Percentiles rank a stretch among this genome's conserved stretches.
Conservation (phyloP, 2,329 filamentous ascomycete species). For the Neonectria faginata region DNA sequence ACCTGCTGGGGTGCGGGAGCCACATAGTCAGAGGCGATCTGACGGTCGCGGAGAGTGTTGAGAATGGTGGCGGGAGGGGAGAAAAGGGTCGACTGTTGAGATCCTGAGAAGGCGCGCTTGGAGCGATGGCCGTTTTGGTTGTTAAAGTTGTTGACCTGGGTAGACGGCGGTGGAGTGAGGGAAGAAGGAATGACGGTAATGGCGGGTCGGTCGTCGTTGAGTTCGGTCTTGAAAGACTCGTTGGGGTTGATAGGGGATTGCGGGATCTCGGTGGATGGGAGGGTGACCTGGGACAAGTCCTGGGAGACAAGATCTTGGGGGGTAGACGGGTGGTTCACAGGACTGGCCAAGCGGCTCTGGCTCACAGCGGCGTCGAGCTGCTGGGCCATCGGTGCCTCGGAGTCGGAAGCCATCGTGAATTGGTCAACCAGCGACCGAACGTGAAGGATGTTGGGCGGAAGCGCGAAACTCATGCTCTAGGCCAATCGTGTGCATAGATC, state of each 20-base stretch:
- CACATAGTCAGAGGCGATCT: conserved; percentile 55
- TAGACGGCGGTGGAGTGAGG: conserved; percentile 68
- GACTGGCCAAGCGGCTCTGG: conserved; percentile 50
- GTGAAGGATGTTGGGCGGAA: conserved; percentile 3
- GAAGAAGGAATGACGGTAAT: conserved; percentile 68
- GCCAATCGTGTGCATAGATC: too few species aligned
- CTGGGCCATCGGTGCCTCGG: conserved; percentile 45
- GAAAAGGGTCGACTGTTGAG: conserved; percentile 62
- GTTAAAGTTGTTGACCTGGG: conserved; percentile 57
- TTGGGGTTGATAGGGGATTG: conserved; percentile 63
- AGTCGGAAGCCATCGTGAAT: conserved; percentile 53
- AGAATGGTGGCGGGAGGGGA: conserved; percentile 66
- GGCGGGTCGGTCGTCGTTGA: conserved; percentile 59
- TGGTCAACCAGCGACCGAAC: conserved; percentile 17
- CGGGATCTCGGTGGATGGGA: conserved; percentile 69
- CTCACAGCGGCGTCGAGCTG: conserved; percentile 47
- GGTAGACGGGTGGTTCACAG: conserved; percentile 48
- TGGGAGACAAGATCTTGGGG: conserved; percentile 48
- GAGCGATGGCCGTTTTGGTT: conserved; percentile 39
- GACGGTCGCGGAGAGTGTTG: conserved; percentile 50
- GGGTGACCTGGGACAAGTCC: conserved; percentile 62
- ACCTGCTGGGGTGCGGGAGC: conserved; percentile 64
- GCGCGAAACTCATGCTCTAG: not conserved
- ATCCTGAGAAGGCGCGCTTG: conserved; percentile 51
- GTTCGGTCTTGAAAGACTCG: conserved; percentile 63